phyloP scores from a whole-genome alignment of 2,329 filamentous ascomycete genomes.

The Nannizziopsis arthrosporioides region DNA sequence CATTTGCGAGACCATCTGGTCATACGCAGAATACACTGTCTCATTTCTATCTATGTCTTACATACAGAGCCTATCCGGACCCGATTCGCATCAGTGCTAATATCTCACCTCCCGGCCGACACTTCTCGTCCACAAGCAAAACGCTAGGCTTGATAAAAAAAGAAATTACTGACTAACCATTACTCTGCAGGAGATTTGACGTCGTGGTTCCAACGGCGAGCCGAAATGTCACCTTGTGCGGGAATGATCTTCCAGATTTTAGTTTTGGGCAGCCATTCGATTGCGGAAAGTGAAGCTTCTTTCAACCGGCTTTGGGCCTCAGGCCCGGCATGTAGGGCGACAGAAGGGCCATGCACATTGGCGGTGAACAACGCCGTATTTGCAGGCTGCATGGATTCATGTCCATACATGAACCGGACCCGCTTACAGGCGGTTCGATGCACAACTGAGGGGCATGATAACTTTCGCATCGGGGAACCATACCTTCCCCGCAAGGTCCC shows the following conservation, averaged over 20 bases:
- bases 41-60: too few species aligned
- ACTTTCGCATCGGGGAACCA: too few species aligned
- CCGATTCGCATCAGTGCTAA: too few species aligned
- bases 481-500: too few species aligned
- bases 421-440: too few species aligned
- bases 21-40: too few species aligned
- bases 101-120: too few species aligned
- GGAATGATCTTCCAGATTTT: neutral
- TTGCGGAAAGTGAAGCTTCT: neutral
- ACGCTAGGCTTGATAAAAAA: neutral
- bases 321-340: conserved; percentile 8
- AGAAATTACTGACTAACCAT: neutral
- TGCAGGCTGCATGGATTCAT: neutral
- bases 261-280: conserved; percentile 6
- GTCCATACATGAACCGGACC: neutral
- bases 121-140: neutral
- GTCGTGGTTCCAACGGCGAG: conserved; percentile 8
- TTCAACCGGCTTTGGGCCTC: neutral
- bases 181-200: conserved; percentile 3
- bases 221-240: neutral
- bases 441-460: too few species aligned
- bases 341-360: neutral
- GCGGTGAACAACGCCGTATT: neutral
- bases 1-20: too few species aligned
- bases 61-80: too few species aligned